A percentile compares a stretch with the other conserved stretches of the same genome.
phyloP scores from a whole-genome alignment of 2,329 filamentous ascomycete species.

The Trichoderma sp. region DNA sequence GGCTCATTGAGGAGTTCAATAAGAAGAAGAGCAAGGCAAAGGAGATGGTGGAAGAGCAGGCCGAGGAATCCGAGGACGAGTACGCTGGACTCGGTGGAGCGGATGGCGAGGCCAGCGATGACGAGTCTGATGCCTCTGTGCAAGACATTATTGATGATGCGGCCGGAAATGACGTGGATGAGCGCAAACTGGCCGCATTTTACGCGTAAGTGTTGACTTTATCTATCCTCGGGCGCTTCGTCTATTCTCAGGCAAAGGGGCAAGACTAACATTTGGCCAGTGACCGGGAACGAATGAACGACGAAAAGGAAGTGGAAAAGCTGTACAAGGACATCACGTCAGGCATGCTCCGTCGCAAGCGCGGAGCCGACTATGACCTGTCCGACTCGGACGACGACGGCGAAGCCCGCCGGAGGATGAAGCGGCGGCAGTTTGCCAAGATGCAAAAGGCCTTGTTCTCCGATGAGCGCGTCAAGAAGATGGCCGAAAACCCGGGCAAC shows the following conservation, averaged over 20 bases:
- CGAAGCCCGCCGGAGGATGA: slow-evolving; percentile 75
- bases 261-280: slow-evolving; percentile 47
- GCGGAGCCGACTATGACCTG: slow-evolving; percentile 78
- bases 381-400: slow-evolving; percentile 90
- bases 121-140: slow-evolving; percentile 69
- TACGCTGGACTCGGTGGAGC: slow-evolving; percentile 91
- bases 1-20: slow-evolving; percentile 64
- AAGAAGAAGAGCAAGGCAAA: slow-evolving; percentile 86
- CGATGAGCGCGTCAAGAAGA: slow-evolving; percentile 87
- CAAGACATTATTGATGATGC: slow-evolving; percentile 91
- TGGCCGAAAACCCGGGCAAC: slow-evolving; percentile 86
- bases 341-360: slow-evolving; percentile 81
- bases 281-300: slow-evolving; percentile 74
- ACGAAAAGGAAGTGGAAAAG: slow-evolving; percentile 87
- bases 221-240: too few species aligned
- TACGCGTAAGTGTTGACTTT: slow-evolving; percentile 71
- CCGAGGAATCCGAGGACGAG: slow-evolving; percentile 97
- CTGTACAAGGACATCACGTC: slow-evolving; percentile 92
- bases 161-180: slow-evolving; percentile 74
- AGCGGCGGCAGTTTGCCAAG: slow-evolving; percentile 84
- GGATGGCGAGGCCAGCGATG: slow-evolving; percentile 83
- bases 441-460: slow-evolving; percentile 87
- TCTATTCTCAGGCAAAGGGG: background rate
- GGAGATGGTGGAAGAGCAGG: slow-evolving; percentile 87
- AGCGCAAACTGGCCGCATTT: slow-evolving; percentile 79